Percentiles rank a stretch among this genome's conserved stretches.
Conservation (phyloP, 306 rosid species). For the Bauhinia variegata region DNA sequence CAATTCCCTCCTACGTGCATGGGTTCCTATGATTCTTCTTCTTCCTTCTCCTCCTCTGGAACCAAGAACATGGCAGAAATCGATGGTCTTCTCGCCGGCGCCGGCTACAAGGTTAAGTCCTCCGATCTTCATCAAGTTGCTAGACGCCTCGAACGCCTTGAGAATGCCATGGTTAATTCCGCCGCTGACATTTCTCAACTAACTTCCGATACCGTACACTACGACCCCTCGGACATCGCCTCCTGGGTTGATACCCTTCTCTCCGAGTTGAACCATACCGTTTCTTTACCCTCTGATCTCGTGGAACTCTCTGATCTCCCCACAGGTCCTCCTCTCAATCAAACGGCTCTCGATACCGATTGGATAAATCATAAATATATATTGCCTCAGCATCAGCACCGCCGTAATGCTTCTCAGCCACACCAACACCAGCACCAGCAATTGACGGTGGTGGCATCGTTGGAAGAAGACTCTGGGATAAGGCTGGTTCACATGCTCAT, state of each 20-base stretch:
- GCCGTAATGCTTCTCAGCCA: too few relatives aligned
- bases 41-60: slow-evolving; percentile 35
- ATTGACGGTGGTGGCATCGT: slow-evolving; percentile 44
- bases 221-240: slow-evolving; percentile 73
- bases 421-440: slow-evolving; percentile 39
- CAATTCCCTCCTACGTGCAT: slow-evolving; percentile 2
- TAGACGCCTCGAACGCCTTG: slow-evolving; percentile 65
- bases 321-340: slow-evolving; percentile 19
- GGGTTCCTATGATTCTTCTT: slow-evolving; percentile 52
- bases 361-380: slow-evolving; percentile 34
- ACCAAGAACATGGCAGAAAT: slow-evolving; percentile 50
- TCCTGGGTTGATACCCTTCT: slow-evolving; percentile 86
- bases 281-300: slow-evolving; percentile 53
- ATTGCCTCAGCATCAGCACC: slow-evolving; percentile 24
- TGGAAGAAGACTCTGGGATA: slow-evolving; percentile 88
- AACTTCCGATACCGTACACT: slow-evolving; percentile 63
- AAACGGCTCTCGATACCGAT: slow-evolving; percentile 1
- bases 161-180: slow-evolving; percentile 64
- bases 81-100: slow-evolving; percentile 68
- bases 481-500: slow-evolving; percentile 75
- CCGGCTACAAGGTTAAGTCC: slow-evolving; percentile 74
- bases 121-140: slow-evolving; percentile 78
- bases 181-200: slow-evolving; percentile 61
- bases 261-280: slow-evolving; percentile 57
- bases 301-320: slow-evolving; percentile 45